phyloP scores from a whole-genome alignment of 2,329 filamentous ascomycete species.

The Drechslera avenae region DNA sequence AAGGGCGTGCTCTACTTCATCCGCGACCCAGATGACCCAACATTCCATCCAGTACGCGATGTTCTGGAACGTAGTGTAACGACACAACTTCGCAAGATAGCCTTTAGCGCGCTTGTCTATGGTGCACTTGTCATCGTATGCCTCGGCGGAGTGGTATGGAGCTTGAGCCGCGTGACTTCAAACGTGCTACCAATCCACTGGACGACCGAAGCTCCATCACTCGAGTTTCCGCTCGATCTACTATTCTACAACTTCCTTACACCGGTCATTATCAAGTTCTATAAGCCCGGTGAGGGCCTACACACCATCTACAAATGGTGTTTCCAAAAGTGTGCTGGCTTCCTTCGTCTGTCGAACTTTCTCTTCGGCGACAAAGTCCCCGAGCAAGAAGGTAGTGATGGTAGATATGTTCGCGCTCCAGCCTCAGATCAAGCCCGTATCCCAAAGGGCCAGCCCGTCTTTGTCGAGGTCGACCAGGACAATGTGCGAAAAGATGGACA shows the following conservation, averaged over 20 bases:
- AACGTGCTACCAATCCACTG: slow-evolving; percentile 88
- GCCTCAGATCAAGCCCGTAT: slow-evolving; percentile 95
- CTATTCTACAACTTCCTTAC: slow-evolving; percentile 97
- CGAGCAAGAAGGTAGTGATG: slow-evolving; percentile 84
- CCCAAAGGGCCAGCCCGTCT: slow-evolving; percentile 80
- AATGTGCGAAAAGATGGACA: slow-evolving; percentile 69
- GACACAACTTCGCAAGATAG: slow-evolving; percentile 92
- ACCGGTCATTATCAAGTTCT: slow-evolving; percentile 80
- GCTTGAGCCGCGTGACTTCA: slow-evolving; percentile 70
- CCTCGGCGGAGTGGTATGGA: slow-evolving; percentile 94
- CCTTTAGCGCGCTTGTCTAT: slow-evolving; percentile 95
- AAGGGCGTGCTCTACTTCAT: slow-evolving; percentile 97
- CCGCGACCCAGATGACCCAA: slow-evolving; percentile 94
- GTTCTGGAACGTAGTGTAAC: slow-evolving; percentile 91
- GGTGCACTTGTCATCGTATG: slow-evolving; percentile 91
- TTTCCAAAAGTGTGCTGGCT: slow-evolving; percentile 84
- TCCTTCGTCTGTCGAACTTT: slow-evolving; percentile 85
- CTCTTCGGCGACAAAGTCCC: slow-evolving; percentile 81
- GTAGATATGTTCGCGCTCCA: slow-evolving; percentile 87
- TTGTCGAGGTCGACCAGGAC: slow-evolving; percentile 73
- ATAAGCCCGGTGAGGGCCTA: slow-evolving; percentile 83
- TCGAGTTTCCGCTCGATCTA: slow-evolving; percentile 93
- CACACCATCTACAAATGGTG: slow-evolving; percentile 93
- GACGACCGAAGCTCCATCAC: slow-evolving; percentile 86
- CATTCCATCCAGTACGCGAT: slow-evolving; percentile 96